Base-by-base conservation (phyloP, 176 grass and related monocot genomes). In the Thinopyrum elongatum region DNA sequence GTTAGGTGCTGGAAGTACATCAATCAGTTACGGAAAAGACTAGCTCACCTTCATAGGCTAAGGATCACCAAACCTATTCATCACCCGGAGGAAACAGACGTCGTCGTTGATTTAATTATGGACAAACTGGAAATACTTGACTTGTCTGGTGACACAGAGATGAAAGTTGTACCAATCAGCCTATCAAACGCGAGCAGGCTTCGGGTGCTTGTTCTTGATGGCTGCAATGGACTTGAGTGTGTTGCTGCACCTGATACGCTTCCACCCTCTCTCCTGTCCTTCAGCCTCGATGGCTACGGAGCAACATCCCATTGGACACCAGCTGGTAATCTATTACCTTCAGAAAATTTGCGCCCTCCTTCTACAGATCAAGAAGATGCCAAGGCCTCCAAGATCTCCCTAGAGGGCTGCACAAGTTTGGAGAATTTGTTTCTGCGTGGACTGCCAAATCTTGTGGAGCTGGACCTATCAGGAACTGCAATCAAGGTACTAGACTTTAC, bases 201-300 rank as follows among this genome's bases (percentile, higher is more conserved):
- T 39, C 7, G 70, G 10, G 23, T 31, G 46, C 63, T 79, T 86
- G 39, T 86, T 42, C 63, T 86, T 42, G 63, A 86, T 69, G 74
- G 74, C 1, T 70, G 84, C 36, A 21, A 58, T 12, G 63, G n/a
- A 8, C 5, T 86, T 39, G 74, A 78, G 10, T 19, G 68, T 42
- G 46, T 78, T 41, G 84, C 14, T 21, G 0, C 69, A 1, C 6
- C 14, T 2, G 1, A 57, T 35, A 22, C 8, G n/a, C 44, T 76
- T 21, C 73, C 73, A 27, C 13, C 25, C 25, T 76, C 26, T 1
- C 72, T 75, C 13, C 15, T 8, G 42, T 75, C 11, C 39, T 75
- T 75, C 4, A 75, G 72, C 42, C 16, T 75, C 0, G 72, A 75
- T 28, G 42, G 72, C 25, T 75, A 51, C 25, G 72, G 72, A 29